Percentiles rank a stretch among this genome's conserved stretches.
Evolutionary conservation across 305 asterid genomes (phyloP).

Genomic region (Fraxinus greggii): DNA sequence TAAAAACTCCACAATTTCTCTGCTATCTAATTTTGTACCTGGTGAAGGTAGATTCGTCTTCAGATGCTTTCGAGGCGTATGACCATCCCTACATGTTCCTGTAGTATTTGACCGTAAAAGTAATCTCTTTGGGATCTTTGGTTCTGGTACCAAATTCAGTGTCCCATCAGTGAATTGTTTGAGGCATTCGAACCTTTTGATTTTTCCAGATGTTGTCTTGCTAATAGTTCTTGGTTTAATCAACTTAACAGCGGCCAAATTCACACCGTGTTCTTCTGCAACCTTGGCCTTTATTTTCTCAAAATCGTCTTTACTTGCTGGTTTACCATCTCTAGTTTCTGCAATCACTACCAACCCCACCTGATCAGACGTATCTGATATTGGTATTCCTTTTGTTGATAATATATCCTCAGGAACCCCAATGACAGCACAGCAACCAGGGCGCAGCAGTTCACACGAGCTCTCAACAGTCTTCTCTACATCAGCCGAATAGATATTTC

Average conservation of each 20-base stretch:
- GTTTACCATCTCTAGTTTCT: slow-evolving; percentile 62
- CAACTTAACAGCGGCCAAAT: slow-evolving; percentile 58
- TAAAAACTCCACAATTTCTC: slow-evolving; percentile 50
- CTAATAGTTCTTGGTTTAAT: slow-evolving; percentile 68
- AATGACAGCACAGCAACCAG: slow-evolving; percentile 81
- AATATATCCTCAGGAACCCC: slow-evolving; percentile 75
- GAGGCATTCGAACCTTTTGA: slow-evolving; percentile 73
- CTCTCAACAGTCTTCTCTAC: slow-evolving; percentile 79
- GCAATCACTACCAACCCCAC: slow-evolving; percentile 79
- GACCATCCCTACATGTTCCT: slow-evolving; percentile 69
- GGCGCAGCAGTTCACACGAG: slow-evolving; percentile 68
- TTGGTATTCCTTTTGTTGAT: slow-evolving; percentile 51
- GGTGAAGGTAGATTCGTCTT: slow-evolving; percentile 25
- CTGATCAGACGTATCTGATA: slow-evolving; percentile 59
- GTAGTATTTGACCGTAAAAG: slow-evolving; percentile 70
- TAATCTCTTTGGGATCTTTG: slow-evolving; percentile 38
- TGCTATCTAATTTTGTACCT: slow-evolving; percentile 34
- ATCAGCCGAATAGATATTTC: slow-evolving; percentile 73
- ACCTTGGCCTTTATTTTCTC: slow-evolving; percentile 53
- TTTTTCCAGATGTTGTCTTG: slow-evolving; percentile 76
- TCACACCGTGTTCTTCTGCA: slow-evolving; percentile 77
- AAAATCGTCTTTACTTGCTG: slow-evolving; percentile 41
- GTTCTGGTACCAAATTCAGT: slow-evolving; percentile 52
- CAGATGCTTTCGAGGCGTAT: slow-evolving; percentile 58
- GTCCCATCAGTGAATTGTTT: slow-evolving; percentile 63